A percentile compares a stretch with the other conserved stretches of the same genome.
Conservation (phyloP, 2,329 filamentous ascomycete genomes). For the Drechslerella coelobrocha region DNA sequence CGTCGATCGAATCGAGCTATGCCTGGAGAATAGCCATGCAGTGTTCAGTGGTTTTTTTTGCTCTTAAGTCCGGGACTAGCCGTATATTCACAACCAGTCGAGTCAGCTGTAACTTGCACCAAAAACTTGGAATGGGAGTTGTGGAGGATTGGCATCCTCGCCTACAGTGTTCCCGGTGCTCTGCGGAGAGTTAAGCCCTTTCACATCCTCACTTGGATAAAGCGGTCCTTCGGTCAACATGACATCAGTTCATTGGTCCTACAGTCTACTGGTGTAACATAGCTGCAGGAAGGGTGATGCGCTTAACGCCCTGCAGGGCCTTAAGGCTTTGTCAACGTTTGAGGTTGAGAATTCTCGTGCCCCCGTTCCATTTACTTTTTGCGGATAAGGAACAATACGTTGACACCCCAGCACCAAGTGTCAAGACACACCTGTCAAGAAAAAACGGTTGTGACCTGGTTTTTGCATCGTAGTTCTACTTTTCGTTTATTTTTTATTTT, state of each 20-base stretch:
- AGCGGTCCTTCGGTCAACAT: neutral
- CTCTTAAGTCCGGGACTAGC: neutral
- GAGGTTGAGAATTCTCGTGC: no score
- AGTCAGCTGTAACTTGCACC: neutral
- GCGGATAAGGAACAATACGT: no score
- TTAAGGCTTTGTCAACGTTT: neutral
- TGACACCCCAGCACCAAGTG: no score
- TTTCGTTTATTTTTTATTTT: no score
- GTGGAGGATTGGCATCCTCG: neutral
- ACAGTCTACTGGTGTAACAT: neutral
- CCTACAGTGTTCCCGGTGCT: neutral
- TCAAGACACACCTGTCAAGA: no score
- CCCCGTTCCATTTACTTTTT: no score
- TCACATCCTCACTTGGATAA: neutral
- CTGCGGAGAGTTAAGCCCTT: neutral
- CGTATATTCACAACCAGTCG: neutral
- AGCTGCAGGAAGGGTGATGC: neutral
- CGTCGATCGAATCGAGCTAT: neutral
- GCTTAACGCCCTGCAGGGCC: conserved; percentile 6
- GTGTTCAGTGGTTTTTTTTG: no score
- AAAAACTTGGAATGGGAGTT: no score
- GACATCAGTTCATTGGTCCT: no score
- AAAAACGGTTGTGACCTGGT: no score
- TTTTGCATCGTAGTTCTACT: no score
- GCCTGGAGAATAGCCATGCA: neutral